Conservation (phyloP, 78 protist genomes). For the Acrasis kona region DNA sequence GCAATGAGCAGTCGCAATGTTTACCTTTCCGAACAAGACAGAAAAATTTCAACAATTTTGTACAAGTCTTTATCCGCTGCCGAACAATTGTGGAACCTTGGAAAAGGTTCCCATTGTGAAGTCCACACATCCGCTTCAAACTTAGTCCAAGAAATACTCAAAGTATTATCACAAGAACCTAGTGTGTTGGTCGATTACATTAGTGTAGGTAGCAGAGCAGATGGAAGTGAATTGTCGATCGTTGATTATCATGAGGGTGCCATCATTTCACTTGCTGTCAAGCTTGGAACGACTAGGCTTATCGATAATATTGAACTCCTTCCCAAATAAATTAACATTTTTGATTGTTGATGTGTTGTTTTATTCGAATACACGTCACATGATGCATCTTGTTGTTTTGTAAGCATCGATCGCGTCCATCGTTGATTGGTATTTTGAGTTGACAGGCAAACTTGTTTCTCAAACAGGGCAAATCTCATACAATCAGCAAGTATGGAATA, state of each 20-base stretch:
- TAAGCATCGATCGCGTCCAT: no score
- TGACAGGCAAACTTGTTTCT: no score
- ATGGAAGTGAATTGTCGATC: neutral
- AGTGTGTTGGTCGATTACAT: neutral
- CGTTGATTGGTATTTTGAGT: no score
- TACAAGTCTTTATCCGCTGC: neutral
- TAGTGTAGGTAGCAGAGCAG: neutral
- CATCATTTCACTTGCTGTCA: neutral
- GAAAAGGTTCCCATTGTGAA: neutral
- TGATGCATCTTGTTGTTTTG: no score
- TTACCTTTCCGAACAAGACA: constrained; percentile 30
- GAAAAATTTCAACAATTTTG: constrained; percentile 1
- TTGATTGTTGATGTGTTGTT: no score
- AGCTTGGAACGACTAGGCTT: neutral
- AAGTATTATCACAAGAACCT: neutral
- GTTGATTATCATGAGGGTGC: no score
- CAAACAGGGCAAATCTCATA: no score
- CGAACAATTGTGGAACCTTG: neutral
- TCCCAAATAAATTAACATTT: no score
- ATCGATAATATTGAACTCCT: neutral
- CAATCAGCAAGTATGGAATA: no score
- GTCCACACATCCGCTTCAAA: neutral
- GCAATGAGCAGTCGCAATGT: constrained; percentile 46
- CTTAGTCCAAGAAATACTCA: neutral
- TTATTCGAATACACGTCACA: no score